Evolutionary conservation across 2,329 filamentous ascomycete genomes (phyloP).

Genomic region (Beauveria asiatica): DNA sequence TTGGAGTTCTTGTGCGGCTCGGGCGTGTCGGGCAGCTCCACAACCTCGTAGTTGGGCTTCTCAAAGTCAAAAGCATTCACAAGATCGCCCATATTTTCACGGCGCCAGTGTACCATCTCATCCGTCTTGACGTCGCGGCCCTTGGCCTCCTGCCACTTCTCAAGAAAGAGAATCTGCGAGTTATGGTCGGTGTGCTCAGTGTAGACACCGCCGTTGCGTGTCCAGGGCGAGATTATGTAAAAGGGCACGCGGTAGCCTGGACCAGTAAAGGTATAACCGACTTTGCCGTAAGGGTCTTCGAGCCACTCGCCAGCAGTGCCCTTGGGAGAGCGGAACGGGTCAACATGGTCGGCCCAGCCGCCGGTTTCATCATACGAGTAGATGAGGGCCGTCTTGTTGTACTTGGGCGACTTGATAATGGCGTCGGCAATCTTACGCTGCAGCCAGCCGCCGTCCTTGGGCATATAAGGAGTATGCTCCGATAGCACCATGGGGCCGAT

Average conservation of each 20-base stretch:
- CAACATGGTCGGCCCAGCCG: conserved; percentile 46
- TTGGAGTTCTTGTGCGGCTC: conserved; percentile 32
- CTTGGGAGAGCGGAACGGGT: conserved; percentile 39
- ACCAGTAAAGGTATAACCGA: conserved; percentile 27
- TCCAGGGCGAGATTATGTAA: conserved; percentile 48
- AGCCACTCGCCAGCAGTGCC: conserved; percentile 45
- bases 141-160: conserved; percentile 34
- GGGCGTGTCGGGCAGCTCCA: conserved; percentile 33
- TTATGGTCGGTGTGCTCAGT: conserved; percentile 47
- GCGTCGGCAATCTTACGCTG: conserved; percentile 43
- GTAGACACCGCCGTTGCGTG: conserved; percentile 43
- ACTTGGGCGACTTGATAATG: conserved; percentile 40
- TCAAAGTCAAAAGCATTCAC: conserved; percentile 35
- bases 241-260: conserved; percentile 41
- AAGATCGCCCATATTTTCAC: conserved; percentile 26
- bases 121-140: conserved; percentile 29
- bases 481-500: conserved; percentile 42
- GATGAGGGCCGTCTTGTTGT: conserved; percentile 39
- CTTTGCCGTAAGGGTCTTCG: conserved; percentile 31
- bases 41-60: conserved; percentile 41
- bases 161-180: conserved; percentile 46
- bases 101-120: conserved; percentile 24
- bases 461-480: conserved; percentile 44
- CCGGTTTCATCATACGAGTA: conserved; percentile 39
- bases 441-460: conserved; percentile 46